Evolutionary conservation across 2,329 filamentous ascomycete species (phyloP).

Genomic region (Scedosporium minutisporum): DNA sequence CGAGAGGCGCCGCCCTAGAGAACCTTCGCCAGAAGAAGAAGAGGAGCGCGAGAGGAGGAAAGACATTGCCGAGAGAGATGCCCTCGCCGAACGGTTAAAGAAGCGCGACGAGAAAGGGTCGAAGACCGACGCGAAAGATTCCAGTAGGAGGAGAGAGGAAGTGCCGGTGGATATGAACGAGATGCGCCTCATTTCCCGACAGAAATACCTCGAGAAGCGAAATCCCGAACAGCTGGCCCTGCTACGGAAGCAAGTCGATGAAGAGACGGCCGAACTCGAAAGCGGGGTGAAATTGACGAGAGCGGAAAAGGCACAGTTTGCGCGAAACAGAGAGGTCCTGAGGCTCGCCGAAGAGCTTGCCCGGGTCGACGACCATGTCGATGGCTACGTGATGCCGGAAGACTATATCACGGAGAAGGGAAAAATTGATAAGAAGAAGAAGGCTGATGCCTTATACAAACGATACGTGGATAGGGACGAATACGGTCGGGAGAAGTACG

Average conservation of each 20-base stretch:
- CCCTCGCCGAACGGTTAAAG: conserved; percentile 66
- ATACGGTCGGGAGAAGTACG: conserved; percentile 76
- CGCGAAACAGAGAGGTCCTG: conserved; percentile 74
- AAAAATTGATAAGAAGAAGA: conserved; percentile 77
- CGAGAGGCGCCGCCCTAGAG: not conserved
- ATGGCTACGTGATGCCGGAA: conserved; percentile 88
- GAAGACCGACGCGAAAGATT: conserved; percentile 56
- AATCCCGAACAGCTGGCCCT: conserved; percentile 77
- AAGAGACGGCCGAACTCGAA: conserved; percentile 73
- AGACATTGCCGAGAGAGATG: conserved; percentile 67
- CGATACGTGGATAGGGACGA: conserved; percentile 83
- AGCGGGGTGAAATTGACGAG: conserved; percentile 67
- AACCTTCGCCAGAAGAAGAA: conserved; percentile 10
- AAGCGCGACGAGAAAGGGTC: conserved; percentile 50
- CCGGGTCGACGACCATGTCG: conserved; percentile 80
- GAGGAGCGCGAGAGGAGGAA: conserved; percentile 49
- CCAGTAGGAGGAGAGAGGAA: conserved; percentile 36
- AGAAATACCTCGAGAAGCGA: conserved; percentile 89
- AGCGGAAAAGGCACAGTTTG: conserved; percentile 78
- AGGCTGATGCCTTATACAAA: conserved; percentile 82
- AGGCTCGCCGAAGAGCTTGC: conserved; percentile 75
- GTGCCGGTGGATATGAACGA: conserved; percentile 50
- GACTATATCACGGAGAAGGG: conserved; percentile 93
- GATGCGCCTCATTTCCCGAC: conserved; percentile 71
- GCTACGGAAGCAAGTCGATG: conserved; percentile 80